Base-by-base conservation (phyloP, 75 land plant species). In the Selaginella tamariscina region DNA sequence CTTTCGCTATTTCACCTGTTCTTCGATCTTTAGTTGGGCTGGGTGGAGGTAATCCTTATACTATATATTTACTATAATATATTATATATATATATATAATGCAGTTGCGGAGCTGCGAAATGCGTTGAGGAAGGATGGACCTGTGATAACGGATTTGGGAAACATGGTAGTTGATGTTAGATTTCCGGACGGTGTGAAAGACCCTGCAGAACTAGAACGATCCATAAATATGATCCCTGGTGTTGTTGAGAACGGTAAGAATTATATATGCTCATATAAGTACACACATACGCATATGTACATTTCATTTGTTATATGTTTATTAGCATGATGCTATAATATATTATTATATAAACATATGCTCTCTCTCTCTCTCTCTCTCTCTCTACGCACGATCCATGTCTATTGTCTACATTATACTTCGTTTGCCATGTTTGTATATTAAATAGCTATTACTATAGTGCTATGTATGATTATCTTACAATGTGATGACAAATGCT, bases 121-220 rank as follows among this genome's bases (percentile, higher is more conserved):
- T 69, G 83, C 83, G 20, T 56, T 83, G 65, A 72, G 83, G 26
- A 83, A 83, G 72, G 85, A 83, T 77, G 83, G 85, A 18, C 85
- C 84, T n/a, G 84, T 82, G 8, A 82, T 82, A 59, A 82, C 83
- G 1, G 83, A 82, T 56, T 39, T 80, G 70, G 84, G 84, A 24
- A 79, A 82, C 66, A 82, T 82, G 84, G 79, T 82, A 27, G 82
- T 82, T 64, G 84, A 82, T 70, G 84, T 82, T 32, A 80, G 84
- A 21, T 80, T 83, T 44, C 72, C 83, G 1, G 80, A 71, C 23
- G 83, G 79, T 15, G 76, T 83, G 18, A 77, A 73, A 65, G 73
- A 83, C 54, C 80, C 83, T 2, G 77, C 73, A 39, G 72, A 70
- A 9, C 56, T 81, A 31, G 85, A 83, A 63, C 55, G 54, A 29